Base-by-base conservation (phyloP, 495 filamentous ascomycete species). In the Penicillium nucicola region DNA sequence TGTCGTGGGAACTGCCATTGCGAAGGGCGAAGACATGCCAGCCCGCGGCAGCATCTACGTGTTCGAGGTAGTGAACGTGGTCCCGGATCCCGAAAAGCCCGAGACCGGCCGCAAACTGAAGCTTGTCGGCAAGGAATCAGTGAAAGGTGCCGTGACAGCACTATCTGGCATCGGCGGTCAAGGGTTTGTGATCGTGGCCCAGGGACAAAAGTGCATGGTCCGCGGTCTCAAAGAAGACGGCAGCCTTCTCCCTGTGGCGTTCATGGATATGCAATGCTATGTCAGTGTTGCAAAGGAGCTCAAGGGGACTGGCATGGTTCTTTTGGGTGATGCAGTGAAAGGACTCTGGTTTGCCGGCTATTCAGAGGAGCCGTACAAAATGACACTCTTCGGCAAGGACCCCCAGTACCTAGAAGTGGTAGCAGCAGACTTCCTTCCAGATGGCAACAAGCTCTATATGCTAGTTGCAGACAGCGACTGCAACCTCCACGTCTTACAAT, bases 201-300 rank as follows among this genome's bases (percentile, higher is more conserved):
- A 99, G 62, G 93, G 93, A 2, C 93, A 97, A 59, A 99, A 99
- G 62, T 87, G 89, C 64, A 93, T 97, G 88, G 90, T 99, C 2
- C 77, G 93, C 42, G 93, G 93, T 32, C 76, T 99, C 1, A 97
- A 97, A 60, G 93, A 97, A 69, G 93, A 99, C 58, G 87, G 89
- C 2, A 87, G 84, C 4, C 77, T 97, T 37, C 78, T 97, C 2
- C 93, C 93, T 0, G 92, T 97, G 18, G 93, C 93, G 1, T 99
- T 99, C 60, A 88, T 99, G 83, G 93, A 99, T 60, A 91, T 96
- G 85, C 92, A 88, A 72, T 90, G 88, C 69, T 92, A 92, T 66
- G 87, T 95, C 25, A 89, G 81, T 2, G 79, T 85, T 4, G 83
- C 86, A 39, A 95, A 91, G 62, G 88, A 89, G 55, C 76, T 97